Evolutionary conservation across 805 yeast genomes (phyloP).

Genomic region (Candida piceae): DNA sequence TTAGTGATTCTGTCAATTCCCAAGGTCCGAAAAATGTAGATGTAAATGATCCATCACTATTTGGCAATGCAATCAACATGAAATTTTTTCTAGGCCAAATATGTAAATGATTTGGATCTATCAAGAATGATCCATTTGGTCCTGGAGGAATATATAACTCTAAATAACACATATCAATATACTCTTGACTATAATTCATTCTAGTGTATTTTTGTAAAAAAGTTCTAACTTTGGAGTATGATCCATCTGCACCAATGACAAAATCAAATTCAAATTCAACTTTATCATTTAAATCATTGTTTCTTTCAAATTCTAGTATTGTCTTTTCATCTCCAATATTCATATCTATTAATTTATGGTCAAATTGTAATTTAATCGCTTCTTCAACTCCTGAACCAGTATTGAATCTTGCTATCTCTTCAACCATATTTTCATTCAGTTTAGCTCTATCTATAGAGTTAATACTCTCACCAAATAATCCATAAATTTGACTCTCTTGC

Average conservation of each 20-base stretch:
- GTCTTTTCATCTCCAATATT: conserved; percentile 26
- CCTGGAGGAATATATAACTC: conserved; percentile 73
- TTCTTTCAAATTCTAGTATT: neutral
- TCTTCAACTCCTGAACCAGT: conserved; percentile 11
- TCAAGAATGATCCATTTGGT: conserved; percentile 36
- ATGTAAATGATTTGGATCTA: conserved; percentile 75
- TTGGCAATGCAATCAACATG: conserved; percentile 89
- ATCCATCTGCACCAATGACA: conserved; percentile 82
- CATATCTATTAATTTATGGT: conserved; percentile 48
- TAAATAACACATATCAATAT: conserved; percentile 77
- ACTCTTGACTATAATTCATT: conserved; percentile 70
- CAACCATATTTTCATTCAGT: conserved; percentile 59
- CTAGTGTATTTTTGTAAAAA: conserved; percentile 62
- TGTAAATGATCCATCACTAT: conserved; percentile 80
- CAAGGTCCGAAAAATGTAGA: conserved; percentile 86
- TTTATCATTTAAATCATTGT: conserved; percentile 1
- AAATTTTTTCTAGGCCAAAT: conserved; percentile 87
- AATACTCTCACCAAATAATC: conserved; percentile 75
- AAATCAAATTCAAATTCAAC: conserved; percentile 41
- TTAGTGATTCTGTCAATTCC: conserved; percentile 51
- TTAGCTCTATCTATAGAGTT: conserved; percentile 78
- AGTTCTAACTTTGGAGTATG: conserved; percentile 67
- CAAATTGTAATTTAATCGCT: conserved; percentile 43
- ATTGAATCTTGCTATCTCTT: conserved; percentile 51
- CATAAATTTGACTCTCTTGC: conserved; percentile 69